Evolutionary conservation across 208 protist genomes (phyloP), one percentile per base, ranked within the genome.

Genomic region (Crithidia expoeki): DNA sequence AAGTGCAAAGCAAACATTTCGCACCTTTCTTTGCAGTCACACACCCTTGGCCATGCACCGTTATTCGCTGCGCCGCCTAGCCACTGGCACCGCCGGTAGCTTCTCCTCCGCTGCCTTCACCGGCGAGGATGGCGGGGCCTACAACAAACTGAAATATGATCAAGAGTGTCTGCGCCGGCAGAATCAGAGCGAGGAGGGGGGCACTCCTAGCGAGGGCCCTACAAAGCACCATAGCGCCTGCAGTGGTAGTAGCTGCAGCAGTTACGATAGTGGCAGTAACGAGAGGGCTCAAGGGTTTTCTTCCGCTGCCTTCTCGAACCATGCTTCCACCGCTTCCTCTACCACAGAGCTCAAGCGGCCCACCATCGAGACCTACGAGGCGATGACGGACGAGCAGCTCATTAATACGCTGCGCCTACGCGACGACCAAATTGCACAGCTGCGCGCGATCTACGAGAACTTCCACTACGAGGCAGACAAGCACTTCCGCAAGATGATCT

Each of bases 381-480:
- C 72, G 40, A 93, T 96, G 88, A 75, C 79, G 0, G 72, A 74
- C 30, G 70, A 76, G 2, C 75, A 85, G 40, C 85, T 96, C 19
- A 40, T 84, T 38, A 57, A 50, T 6, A 80, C 93, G n/a, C 76
- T 93, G 38, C 73, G 59, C 23, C 78, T 62, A 19, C 86, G 89
- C 7, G 89, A 92, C 36, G 16, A 47, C 36, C 88, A 96, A 47
- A 79, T 90, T 2, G 58, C 66, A 7, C 58, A 93, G 74, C 72
- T 96, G 33, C 84, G 87, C 5, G 36, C 33, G 38, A 80, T 96
- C 36, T 96, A 96, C 76, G 84, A 92, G 62, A 81, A 72, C 44
- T 94, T 96, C 49, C 91, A 96, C 76, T 96, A 96, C 70, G 86
- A 96, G 9, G 84, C 74, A 1, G 91, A 96, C 60, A 90, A 88